These are phyloP conservation scores for Elaeis oleifera DNA, from an alignment of 202 grass and related monocot genomes.

Conservation along the genomic window DNA sequence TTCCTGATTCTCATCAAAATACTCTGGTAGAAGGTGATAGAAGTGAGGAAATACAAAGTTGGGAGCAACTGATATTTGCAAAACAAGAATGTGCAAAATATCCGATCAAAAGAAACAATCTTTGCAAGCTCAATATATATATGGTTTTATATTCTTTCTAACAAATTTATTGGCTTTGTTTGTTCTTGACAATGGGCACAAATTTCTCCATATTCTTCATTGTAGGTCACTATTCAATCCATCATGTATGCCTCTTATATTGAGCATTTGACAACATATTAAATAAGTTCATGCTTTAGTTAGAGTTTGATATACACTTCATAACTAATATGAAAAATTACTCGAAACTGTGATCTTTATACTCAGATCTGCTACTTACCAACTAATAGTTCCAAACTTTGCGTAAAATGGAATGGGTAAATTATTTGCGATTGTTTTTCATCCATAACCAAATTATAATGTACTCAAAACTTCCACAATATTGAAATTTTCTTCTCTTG, in stretches of 20 bases:
- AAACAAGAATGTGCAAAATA: constrained; percentile 12
- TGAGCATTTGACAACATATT: neutral
- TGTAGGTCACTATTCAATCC: constrained; percentile 24
- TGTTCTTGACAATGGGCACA: constrained; percentile 79
- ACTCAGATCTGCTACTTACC: too few relatives aligned
- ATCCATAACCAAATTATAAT: too few relatives aligned
- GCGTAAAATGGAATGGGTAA: too few relatives aligned
- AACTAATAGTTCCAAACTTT: too few relatives aligned
- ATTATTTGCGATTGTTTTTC: too few relatives aligned
- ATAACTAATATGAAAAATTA: too few relatives aligned
- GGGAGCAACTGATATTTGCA: neutral
- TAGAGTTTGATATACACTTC: neutral
- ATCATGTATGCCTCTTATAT: neutral
- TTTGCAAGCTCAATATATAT: constrained; percentile 57
- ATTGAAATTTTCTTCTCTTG: too few relatives aligned
- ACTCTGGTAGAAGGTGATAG: neutral
- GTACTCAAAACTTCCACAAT: too few relatives aligned
- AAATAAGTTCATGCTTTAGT: too few relatives aligned
- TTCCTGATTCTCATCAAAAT: neutral
- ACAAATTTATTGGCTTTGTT: constrained; percentile 87
- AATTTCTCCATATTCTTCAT: constrained; percentile 43
- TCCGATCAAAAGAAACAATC: constrained; percentile 38
- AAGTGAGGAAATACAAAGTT: constrained; percentile 1
- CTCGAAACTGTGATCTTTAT: too few relatives aligned
- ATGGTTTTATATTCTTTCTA: constrained; percentile 77